Conservation (phyloP, 345 rosid species). For the Conringia planisiliqua region DNA sequence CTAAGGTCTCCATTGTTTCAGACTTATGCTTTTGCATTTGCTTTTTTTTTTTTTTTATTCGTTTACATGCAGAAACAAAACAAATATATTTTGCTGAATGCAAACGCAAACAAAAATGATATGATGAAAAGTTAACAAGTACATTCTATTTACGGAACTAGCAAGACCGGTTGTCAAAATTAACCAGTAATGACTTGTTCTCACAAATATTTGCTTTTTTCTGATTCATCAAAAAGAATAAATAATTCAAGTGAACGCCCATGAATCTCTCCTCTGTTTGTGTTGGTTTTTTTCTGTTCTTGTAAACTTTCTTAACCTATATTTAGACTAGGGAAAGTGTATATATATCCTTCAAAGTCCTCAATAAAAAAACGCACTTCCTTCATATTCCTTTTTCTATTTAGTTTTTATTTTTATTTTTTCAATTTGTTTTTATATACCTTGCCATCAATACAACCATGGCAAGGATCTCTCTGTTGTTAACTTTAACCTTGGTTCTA, state of each 20-base stretch:
- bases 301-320: background rate
- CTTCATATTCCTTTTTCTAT: constrained; percentile 10
- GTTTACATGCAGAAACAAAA: background rate
- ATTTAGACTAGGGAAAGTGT: constrained; percentile 10
- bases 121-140: background rate
- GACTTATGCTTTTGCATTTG: background rate
- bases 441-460: constrained; percentile 27
- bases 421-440: background rate
- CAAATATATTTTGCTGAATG: background rate
- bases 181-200: background rate
- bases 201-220: background rate
- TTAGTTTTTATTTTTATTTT: background rate
- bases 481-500: constrained; percentile 24
- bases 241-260: constrained; percentile 14
- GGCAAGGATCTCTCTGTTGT: constrained; percentile 39
- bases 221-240: background rate
- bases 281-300: constrained; percentile 4
- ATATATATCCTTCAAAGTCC: constrained; percentile 9
- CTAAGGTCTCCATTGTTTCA: background rate
- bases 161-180: background rate
- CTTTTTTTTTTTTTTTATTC: background rate
- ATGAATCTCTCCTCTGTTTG: background rate
- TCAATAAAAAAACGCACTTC: constrained; percentile 18
- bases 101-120: background rate
- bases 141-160: background rate